Conservation (phyloP, 371 early-diverging fungal genomes). For the Saksenaea vasiformis region DNA sequence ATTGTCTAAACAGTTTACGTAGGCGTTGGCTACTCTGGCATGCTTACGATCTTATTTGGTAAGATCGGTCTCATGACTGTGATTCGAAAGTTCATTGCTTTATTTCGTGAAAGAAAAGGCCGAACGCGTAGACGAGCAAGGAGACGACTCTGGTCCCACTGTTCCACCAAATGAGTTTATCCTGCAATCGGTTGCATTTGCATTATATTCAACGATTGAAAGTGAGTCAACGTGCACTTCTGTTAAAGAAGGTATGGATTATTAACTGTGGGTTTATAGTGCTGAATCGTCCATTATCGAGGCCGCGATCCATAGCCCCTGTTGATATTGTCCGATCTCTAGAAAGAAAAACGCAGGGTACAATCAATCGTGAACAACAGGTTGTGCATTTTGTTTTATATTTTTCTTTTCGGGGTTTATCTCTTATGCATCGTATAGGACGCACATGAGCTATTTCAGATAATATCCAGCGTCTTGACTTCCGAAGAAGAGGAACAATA, state of each 20-base stretch:
- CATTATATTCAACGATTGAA: constrained; percentile 54
- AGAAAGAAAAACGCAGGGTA: constrained; percentile 47
- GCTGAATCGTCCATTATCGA: constrained; percentile 45
- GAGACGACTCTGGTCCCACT: constrained; percentile 42
- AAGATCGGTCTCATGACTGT: constrained; percentile 1
- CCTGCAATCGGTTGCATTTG: constrained; percentile 51
- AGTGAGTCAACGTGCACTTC: constrained; percentile 14
- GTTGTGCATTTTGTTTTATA: constrained; percentile 20
- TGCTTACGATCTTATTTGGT: constrained; percentile 51
- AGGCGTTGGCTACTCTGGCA: constrained; percentile 62
- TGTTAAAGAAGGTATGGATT: not conserved
- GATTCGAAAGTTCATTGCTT: constrained; percentile 3
- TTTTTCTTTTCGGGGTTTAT: not conserved
- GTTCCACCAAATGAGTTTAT: constrained; percentile 44
- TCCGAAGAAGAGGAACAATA: constrained; percentile 67
- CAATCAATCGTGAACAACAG: constrained; percentile 49
- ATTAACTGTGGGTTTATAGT: constrained; percentile 15
- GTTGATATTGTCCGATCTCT: constrained; percentile 39
- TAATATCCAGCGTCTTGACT: constrained; percentile 78
- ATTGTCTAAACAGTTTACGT: constrained; percentile 5
- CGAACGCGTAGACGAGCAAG: constrained; percentile 55
- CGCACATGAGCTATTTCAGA: constrained; percentile 92
- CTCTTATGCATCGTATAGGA: constrained; percentile 61
- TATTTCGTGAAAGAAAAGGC: constrained; percentile 26
- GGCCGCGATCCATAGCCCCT: constrained; percentile 39